phyloP scores from a whole-genome alignment of 1,139 yeast species.

The Starmera stellimalicola region DNA sequence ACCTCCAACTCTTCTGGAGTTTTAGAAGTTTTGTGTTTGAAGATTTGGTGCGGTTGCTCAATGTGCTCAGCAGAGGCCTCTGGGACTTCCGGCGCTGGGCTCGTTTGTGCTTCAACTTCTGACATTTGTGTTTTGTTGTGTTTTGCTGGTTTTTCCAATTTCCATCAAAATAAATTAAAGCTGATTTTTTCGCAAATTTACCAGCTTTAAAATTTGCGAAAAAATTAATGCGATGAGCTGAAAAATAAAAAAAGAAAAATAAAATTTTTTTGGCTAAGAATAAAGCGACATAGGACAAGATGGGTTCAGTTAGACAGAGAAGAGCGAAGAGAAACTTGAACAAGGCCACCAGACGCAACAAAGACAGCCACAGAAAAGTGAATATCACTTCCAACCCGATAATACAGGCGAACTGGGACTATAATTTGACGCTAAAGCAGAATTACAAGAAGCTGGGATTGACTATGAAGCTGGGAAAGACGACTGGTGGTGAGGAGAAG shows the following conservation, averaged over 20 bases:
- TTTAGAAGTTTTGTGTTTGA: conserved; percentile 3
- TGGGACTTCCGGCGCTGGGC: neutral
- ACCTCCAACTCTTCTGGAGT: conserved; percentile 22
- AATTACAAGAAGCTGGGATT: conserved; percentile 76
- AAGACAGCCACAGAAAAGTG: conserved; percentile 58
- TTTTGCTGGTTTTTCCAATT: neutral
- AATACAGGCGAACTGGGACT: conserved; percentile 88
- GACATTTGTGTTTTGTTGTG: neutral
- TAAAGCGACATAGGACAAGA: conserved; percentile 16
- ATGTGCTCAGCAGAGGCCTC: neutral
- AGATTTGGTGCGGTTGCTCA: neutral
- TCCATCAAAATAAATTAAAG: neutral
- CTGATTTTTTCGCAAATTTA: neutral
- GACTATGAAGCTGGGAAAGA: conserved; percentile 50
- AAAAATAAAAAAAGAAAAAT: neutral
- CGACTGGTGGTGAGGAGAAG: conserved; percentile 62
- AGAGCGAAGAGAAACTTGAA: conserved; percentile 67
- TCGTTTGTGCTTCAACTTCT: neutral
- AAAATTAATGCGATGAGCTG: neutral
- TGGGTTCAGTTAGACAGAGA: conserved; percentile 83
- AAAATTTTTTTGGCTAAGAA: neutral
- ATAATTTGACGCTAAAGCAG: conserved; percentile 68
- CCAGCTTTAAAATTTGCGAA: neutral
- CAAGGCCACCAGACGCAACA: conserved; percentile 58
- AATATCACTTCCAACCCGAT: conserved; percentile 67